These are phyloP conservation scores for Didymellaceae sp. DNA, from an alignment of 2,329 filamentous ascomycete genomes.

Conservation along the genomic window DNA sequence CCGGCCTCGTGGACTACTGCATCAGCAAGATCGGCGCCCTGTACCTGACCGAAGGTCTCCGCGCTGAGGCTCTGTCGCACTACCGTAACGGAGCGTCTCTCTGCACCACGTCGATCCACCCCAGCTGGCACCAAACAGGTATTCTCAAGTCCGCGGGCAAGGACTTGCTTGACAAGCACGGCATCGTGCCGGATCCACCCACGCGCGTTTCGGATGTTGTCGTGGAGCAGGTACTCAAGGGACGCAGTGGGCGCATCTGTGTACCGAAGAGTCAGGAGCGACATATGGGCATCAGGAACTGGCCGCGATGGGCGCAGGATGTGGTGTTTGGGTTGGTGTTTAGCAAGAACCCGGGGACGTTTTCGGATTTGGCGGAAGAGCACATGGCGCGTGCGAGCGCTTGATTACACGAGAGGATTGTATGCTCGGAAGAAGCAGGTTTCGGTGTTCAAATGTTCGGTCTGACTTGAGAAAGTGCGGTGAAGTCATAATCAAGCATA, in stretches of 20 bases:
- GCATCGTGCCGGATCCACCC: slow-evolving; percentile 26
- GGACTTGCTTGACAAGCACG: slow-evolving; percentile 14
- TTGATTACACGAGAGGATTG: no score
- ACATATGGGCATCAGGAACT: slow-evolving; percentile 22
- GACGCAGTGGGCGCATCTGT: slow-evolving; percentile 29
- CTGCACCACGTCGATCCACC: slow-evolving; percentile 39
- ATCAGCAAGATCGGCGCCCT: slow-evolving; percentile 37
- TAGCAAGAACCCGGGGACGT: background rate
- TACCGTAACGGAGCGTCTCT: slow-evolving; percentile 35
- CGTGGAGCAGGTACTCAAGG: slow-evolving; percentile 34
- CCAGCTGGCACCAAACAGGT: slow-evolving; percentile 35
- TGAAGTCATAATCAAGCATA: no score
- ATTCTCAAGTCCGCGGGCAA: slow-evolving; percentile 26
- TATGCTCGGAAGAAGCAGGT: no score
- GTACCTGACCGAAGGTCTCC: slow-evolving; percentile 40
- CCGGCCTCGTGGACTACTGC: slow-evolving; percentile 38
- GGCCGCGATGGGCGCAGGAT: slow-evolving; percentile 38
- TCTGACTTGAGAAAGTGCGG: no score
- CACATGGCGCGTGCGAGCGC: no score
- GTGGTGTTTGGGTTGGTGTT: slow-evolving; percentile 23
- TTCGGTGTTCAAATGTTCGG: no score
- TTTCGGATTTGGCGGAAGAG: background rate
- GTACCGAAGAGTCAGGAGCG: slow-evolving; percentile 27
- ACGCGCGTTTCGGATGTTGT: slow-evolving; percentile 30
- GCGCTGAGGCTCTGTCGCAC: slow-evolving; percentile 32